Base-by-base conservation (phyloP, 2,329 filamentous ascomycete genomes). In the Emmonsiellopsis sp. region DNA sequence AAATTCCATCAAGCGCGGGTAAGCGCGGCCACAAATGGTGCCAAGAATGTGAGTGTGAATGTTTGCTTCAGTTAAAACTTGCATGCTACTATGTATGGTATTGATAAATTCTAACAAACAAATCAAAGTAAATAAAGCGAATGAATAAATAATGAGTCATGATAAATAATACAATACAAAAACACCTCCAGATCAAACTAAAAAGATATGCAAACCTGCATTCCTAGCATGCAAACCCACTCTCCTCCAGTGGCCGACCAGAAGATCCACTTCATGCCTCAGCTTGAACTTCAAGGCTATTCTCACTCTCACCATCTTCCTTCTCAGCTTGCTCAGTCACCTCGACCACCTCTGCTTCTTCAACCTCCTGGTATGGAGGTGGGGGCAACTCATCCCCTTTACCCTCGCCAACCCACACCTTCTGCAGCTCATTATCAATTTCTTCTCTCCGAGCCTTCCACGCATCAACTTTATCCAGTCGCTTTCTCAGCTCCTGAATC, bases 361-460 rank as follows among this genome's bases (percentile, higher is more conserved):
- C 36, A 39, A 10, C 61, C 46, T 65, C 61, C 31, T 65, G 60
- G 51, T 68, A 68, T 31, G 69, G 64, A 6, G 70, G 68, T 14
- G 65, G 68, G n/a, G 63, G 61, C 57, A 70, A 61, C 54, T 71
- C 67, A 33, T 64, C 65, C 13, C 81, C 71, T 76, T 13, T 17
- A 33, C 64, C 65, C 13, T 65, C 74, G n/a, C 73, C 70, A 14
- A 82, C 71, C 77, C 81, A 84, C 5, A 85, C 82, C 58, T 76
- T 76, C 42, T 70, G 82, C 55, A 98, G 74, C 72, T 98, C 92
- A 43, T 72, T 71, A 63, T 97, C 90, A 62, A 98, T 94, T 68
- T 90, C 87, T 49, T 83, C 78, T 37, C 83, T 82, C 49, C 93
- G 79, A 59, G 74, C 72, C 75, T 92, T 89, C 89, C 89, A 94